Conservation (phyloP, 768 basidiomycete genomes). For the Leucocoprinus sp. region DNA sequence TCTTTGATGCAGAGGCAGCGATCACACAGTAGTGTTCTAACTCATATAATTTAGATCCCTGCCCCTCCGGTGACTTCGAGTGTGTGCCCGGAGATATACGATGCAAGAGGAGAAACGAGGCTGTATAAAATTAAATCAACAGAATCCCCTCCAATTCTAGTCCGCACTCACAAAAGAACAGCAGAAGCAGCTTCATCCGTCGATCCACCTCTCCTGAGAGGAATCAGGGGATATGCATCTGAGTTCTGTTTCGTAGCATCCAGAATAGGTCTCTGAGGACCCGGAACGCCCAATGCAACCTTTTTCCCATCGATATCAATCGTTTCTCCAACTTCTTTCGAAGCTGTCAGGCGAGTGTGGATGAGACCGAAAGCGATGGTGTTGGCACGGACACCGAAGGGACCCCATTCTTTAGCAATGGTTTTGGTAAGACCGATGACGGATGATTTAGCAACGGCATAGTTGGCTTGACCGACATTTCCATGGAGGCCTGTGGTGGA, state of each 20-base stretch:
- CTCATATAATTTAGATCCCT: conserved; percentile 43
- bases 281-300: conserved; percentile 75
- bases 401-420: conserved; percentile 82
- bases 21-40: not conserved
- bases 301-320: conserved; percentile 82
- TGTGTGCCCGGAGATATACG: conserved; percentile 77
- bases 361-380: conserved; percentile 73
- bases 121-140: conserved; percentile 25
- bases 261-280: conserved; percentile 29
- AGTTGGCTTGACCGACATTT: conserved; percentile 81
- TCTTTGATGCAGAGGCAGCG: not conserved
- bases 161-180: conserved; percentile 63
- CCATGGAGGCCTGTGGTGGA: conserved; percentile 80
- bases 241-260: conserved; percentile 18
- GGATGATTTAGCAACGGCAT: conserved; percentile 72
- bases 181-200: conserved; percentile 72
- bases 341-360: conserved; percentile 72
- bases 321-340: conserved; percentile 67
- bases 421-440: conserved; percentile 80
- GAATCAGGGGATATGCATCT: conserved; percentile 36
- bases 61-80: conserved; percentile 78
- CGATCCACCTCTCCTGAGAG: conserved; percentile 59
- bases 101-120: conserved; percentile 70
- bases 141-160: not conserved
- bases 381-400: conserved; percentile 76